These are phyloP conservation scores for Fusarium sarcochroum DNA, from an alignment of 2,329 filamentous ascomycete genomes.

Conservation along the genomic window DNA sequence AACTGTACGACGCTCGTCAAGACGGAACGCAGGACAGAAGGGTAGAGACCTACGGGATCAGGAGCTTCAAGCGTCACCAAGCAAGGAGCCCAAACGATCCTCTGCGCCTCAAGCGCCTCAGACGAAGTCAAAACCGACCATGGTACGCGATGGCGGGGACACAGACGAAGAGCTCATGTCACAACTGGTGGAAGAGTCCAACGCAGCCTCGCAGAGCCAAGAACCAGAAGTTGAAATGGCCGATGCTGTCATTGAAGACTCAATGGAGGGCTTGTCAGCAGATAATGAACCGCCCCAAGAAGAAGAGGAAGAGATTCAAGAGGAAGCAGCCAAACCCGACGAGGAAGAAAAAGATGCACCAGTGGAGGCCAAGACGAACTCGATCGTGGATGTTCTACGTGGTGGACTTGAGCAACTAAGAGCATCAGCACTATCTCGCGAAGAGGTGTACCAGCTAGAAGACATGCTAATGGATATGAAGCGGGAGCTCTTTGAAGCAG, in stretches of 20 bases:
- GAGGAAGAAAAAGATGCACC: conserved; percentile 9
- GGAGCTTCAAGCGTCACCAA: conserved; percentile 24
- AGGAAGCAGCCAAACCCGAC: conserved; percentile 8
- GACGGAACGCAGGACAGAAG: conserved; percentile 40
- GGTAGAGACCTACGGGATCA: conserved; percentile 27
- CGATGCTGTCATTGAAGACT: conserved; percentile 34
- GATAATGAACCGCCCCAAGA: conserved; percentile 11
- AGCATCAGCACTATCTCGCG: conserved; percentile 70
- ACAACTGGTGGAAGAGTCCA: conserved; percentile 58
- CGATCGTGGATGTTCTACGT: conserved; percentile 53
- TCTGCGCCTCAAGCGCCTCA: conserved; percentile 10
- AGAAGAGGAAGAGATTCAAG: conserved; percentile 3
- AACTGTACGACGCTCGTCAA: conserved; percentile 44
- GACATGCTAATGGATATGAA: conserved; percentile 85
- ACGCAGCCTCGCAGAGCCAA: conserved; percentile 55
- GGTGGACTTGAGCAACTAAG: conserved; percentile 69
- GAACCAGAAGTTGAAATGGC: conserved; percentile 32
- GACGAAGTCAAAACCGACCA: conserved; percentile 2
- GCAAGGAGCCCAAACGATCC: conserved; percentile 22
- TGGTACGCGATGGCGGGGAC: conserved; percentile 49
- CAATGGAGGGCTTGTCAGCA: conserved; percentile 39
- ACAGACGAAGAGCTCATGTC: conserved; percentile 60
- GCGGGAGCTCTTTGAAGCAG: conserved; percentile 79
- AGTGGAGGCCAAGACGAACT: conserved; percentile 30
- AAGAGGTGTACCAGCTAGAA: conserved; percentile 79